phyloP scores from a whole-genome alignment of 106 monocot species.

The Acorus gramineus region DNA sequence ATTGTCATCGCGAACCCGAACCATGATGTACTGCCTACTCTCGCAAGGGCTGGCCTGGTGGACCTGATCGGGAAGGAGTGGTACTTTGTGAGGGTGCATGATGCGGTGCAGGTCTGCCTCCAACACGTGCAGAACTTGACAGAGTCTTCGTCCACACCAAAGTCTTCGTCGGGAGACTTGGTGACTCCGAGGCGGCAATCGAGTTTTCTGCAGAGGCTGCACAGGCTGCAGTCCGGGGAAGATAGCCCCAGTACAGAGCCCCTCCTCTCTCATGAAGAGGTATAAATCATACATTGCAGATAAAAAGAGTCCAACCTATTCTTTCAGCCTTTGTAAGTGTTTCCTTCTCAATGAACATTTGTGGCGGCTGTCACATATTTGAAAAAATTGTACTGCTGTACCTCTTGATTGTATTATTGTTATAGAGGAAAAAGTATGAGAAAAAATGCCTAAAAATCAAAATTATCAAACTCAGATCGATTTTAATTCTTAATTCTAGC shows the following conservation, averaged over 20 bases:
- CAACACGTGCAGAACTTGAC: conserved; percentile 44
- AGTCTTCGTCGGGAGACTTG: too few relatives aligned
- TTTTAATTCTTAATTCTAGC: too few relatives aligned
- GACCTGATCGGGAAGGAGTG: conserved; percentile 77
- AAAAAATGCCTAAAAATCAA: too few relatives aligned
- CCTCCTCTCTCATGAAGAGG: conserved; percentile 10
- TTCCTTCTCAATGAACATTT: too few relatives aligned
- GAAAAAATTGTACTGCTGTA: too few relatives aligned
- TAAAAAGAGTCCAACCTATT: too few relatives aligned
- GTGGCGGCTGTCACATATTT: too few relatives aligned
- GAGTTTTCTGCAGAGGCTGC: background rate
- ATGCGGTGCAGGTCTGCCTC: conserved; percentile 90
- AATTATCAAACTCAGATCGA: too few relatives aligned
- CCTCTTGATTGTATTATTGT: too few relatives aligned
- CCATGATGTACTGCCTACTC: conserved; percentile 58
- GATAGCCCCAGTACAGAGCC: conserved; percentile 13
- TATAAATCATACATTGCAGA: conserved; percentile 4
- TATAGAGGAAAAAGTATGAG: too few relatives aligned
- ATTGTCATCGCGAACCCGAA: conserved; percentile 90
- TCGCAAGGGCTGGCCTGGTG: conserved; percentile 56
- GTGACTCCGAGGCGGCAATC: background rate
- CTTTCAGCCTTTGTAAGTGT: too few relatives aligned
- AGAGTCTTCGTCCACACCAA: too few relatives aligned
- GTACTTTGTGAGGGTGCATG: conserved; percentile 93
- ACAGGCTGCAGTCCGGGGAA: background rate